Percentiles rank a stretch among this genome's conserved stretches.
Evolutionary conservation across 192 early-diverging fungal species (phyloP).

Genomic region (Backusella liffmaniae): DNA sequence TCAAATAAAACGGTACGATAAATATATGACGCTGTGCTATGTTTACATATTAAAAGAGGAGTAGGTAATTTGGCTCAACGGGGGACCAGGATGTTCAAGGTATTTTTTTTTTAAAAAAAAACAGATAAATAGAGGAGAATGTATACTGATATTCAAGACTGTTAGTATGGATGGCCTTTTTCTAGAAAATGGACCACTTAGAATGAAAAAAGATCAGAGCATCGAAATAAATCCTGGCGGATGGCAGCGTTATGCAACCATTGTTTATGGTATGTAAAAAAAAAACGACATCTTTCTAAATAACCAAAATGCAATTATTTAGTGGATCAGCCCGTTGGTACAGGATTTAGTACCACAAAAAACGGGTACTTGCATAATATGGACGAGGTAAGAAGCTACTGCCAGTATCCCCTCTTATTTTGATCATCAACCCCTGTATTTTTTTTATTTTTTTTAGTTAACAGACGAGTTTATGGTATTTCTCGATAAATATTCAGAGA

Average conservation of each 20-base stretch:
- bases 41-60: not conserved
- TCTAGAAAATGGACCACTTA: slow-evolving; percentile 57
- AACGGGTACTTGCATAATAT: slow-evolving; percentile 38
- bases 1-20: not conserved
- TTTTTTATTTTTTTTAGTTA: slow-evolving; percentile 12
- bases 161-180: slow-evolving; percentile 67
- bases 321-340: slow-evolving; percentile 68
- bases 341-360: slow-evolving; percentile 55
- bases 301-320: not conserved
- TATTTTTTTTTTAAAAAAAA: slow-evolving; percentile 3
- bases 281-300: not conserved
- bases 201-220: slow-evolving; percentile 41
- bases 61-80: slow-evolving; percentile 68
- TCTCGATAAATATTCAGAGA: slow-evolving; percentile 44
- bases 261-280: slow-evolving; percentile 48
- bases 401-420: slow-evolving; percentile 9
- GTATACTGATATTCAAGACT: not conserved
- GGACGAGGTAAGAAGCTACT: slow-evolving; percentile 44
- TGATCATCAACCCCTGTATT: not conserved
- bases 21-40: not conserved
- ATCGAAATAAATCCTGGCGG: slow-evolving; percentile 44
- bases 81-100: slow-evolving; percentile 43
- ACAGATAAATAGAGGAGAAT: not conserved
- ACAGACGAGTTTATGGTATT: slow-evolving; percentile 45
- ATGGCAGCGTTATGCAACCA: slow-evolving; percentile 62